Evolutionary conservation across 495 filamentous ascomycete species (phyloP).

Genomic region (Cercophora newfieldiana): DNA sequence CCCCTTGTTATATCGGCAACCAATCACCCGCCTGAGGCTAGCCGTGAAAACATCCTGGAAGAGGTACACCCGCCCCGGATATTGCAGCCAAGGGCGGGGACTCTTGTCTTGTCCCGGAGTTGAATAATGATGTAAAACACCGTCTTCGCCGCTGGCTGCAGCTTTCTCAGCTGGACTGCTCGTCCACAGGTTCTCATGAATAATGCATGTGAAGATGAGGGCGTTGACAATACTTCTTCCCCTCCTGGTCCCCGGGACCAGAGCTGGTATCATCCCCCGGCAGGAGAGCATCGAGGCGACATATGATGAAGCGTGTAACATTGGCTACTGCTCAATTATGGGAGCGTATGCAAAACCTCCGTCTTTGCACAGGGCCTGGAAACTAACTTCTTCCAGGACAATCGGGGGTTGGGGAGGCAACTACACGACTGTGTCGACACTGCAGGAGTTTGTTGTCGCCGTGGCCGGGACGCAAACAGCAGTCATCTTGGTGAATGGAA

Average conservation of each 20-base stretch:
- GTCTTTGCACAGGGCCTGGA: not conserved
- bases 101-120: not conserved
- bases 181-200: not conserved
- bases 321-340: conserved; percentile 19
- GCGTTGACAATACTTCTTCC: not conserved
- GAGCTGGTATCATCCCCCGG: not conserved
- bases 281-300: conserved; percentile 7
- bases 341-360: conserved; percentile 14
- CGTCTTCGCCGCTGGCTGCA: not conserved
- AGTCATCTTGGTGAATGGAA: conserved; percentile 49
- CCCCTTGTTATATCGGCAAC: not conserved
- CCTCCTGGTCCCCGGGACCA: not conserved
- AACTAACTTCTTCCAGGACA: conserved; percentile 11
- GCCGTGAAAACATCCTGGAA: not conserved
- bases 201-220: not conserved
- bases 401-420: conserved; percentile 24
- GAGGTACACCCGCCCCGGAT: not conserved
- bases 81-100: not conserved
- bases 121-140: not conserved
- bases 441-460: conserved; percentile 46
- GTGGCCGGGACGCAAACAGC: conserved; percentile 44
- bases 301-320: conserved; percentile 24
- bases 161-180: not conserved
- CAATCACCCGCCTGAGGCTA: conserved; percentile 2
- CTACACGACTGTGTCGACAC: conserved; percentile 51